A percentile compares a stretch with the other conserved stretches of the same genome.
Evolutionary conservation across 495 filamentous ascomycete genomes (phyloP).

Genomic region (Trichoderma gamsii): DNA sequence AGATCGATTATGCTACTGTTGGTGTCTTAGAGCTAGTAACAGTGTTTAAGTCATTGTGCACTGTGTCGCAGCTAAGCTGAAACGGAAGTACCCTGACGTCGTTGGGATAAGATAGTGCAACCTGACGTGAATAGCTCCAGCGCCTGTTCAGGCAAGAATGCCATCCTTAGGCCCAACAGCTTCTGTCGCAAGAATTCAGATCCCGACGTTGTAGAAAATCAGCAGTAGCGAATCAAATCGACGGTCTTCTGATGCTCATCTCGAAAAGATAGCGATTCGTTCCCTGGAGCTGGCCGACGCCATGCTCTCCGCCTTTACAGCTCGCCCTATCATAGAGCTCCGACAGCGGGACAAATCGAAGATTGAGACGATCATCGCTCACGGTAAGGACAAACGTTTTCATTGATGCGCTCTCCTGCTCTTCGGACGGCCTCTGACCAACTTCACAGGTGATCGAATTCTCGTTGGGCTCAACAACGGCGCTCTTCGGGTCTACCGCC

Average conservation of each 20-base stretch:
- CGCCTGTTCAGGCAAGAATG: slow-evolving; percentile 4
- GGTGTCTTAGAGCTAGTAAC: neutral
- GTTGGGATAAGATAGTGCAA: slow-evolving; percentile 6
- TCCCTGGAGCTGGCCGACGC: slow-evolving; percentile 31
- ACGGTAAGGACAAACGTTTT: slow-evolving; percentile 48
- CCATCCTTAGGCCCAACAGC: neutral
- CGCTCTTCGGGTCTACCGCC: slow-evolving; percentile 80
- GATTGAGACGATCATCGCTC: slow-evolving; percentile 89
- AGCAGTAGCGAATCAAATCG: neutral
- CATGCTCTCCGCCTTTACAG: slow-evolving; percentile 98
- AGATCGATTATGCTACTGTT: neutral
- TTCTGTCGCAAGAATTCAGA: neutral
- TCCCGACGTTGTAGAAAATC: neutral
- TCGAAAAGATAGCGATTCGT: slow-evolving; percentile 17
- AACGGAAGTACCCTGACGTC: neutral
- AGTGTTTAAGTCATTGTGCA: neutral
- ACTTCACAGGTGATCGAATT: slow-evolving; percentile 66
- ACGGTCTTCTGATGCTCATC: slow-evolving; percentile 8
- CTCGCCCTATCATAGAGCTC: slow-evolving; percentile 93
- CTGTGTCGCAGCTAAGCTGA: neutral
- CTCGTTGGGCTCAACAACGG: slow-evolving; percentile 89
- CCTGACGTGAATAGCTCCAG: slow-evolving; percentile 4
- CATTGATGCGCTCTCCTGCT: slow-evolving; percentile 3
- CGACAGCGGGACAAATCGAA: slow-evolving; percentile 88
- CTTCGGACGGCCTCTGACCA: slow-evolving; percentile 8